Base-by-base conservation (phyloP, 495 filamentous ascomycete species). In the Neurospora tetraspora region DNA sequence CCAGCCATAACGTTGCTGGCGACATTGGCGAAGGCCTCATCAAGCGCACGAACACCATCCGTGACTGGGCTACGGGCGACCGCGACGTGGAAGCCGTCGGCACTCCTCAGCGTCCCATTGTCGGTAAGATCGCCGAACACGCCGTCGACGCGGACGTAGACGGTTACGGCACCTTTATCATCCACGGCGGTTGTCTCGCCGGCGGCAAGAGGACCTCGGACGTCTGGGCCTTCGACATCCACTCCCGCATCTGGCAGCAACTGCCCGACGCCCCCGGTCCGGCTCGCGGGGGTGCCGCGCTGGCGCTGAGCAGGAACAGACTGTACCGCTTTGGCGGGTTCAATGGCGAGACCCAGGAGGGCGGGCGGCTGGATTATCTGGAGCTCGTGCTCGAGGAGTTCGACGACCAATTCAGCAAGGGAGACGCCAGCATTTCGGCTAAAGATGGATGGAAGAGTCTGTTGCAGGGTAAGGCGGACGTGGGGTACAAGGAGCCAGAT, bases 261-360 rank as follows among this genome's bases (percentile, higher is more conserved):
- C 83, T 90, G 38, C 84, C 90, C 0, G 74, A 86, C 20, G 90
- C 90, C 0, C 91, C 91, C 0, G 88, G 85, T 16, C 84, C 87
- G 1, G 78, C 86, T 0, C 85, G 91, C 4, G 90, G 89, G 14
- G 92, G 91, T 1, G 82, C 91, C 0, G 86, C 87, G 0, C 86
- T 96, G 40, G 85, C 89, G 0, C 84, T 89, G 68, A 79, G 81
- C 4, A 80, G 83, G 70, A 85, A 85, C 20, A 82, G 87, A 39
- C 76, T 94, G 20, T 96, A 89, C 77, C 86, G 91, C 31, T 92
- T 91, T 80, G 91, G 91, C 76, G 92, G 92, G 1, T 93, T 90
- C 75, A 88, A 93, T 78, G 92, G 91, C 7, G 80, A 84, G 38
- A 79, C 72, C 1, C 89, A 92, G 75, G 84, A 90, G 59, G 91